Percentiles rank a stretch among this genome's conserved stretches.
Evolutionary conservation across 257 asterid species (phyloP).

Genomic region (Solanum lignicaule): DNA sequence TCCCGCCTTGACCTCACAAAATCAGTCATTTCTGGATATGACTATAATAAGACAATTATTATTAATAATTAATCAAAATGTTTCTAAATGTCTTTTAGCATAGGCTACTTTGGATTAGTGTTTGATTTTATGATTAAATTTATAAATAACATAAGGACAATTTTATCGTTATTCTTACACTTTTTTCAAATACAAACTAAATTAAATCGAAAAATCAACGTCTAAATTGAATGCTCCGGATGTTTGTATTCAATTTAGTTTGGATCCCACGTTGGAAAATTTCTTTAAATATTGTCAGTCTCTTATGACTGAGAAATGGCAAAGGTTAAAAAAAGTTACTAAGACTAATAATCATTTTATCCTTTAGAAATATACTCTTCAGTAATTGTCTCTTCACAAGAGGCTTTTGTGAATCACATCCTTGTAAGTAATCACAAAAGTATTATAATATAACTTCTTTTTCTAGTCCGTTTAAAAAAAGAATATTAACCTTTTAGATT

Average conservation of each 20-base stretch:
- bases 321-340: constrained; percentile 22
- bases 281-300: too few species aligned
- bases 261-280: neutral
- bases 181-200: neutral
- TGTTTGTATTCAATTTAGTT: constrained; percentile 3
- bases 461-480: neutral
- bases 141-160: neutral
- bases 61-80: neutral
- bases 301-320: constrained; percentile 29
- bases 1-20: constrained; percentile 31
- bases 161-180: neutral
- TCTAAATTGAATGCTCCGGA: neutral
- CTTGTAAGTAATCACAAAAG: constrained; percentile 29
- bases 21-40: constrained; percentile 47
- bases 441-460: neutral
- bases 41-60: constrained; percentile 14
- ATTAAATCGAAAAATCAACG: too few species aligned
- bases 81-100: too few species aligned
- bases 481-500: too few species aligned
- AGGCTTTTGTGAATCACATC: constrained; percentile 32
- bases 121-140: neutral
- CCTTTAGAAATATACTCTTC: constrained; percentile 36
- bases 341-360: constrained; percentile 20
- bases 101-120: neutral
- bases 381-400: constrained; percentile 37